Percentiles rank a stretch among this genome's conserved stretches.
Evolutionary conservation across 306 rosid genomes (phyloP).

Genomic region (Rosa chinensis): DNA sequence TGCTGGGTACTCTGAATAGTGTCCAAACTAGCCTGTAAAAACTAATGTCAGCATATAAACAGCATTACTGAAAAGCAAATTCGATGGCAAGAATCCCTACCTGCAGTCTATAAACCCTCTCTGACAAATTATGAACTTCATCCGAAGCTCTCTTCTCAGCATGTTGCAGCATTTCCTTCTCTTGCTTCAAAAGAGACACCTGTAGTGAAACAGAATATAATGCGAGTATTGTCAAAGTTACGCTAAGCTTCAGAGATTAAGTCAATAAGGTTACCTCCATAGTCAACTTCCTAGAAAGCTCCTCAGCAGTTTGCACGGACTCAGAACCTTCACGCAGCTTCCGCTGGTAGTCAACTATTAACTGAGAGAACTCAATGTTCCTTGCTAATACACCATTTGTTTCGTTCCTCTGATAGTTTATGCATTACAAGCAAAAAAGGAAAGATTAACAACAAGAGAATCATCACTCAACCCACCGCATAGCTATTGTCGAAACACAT

Average conservation of each 20-base stretch:
- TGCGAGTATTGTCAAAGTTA: constrained; percentile 13
- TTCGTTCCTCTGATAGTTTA: constrained; percentile 64
- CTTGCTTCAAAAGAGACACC: constrained; percentile 68
- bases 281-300: constrained; percentile 58
- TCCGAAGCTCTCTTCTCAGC: constrained; percentile 92
- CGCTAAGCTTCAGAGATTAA: neutral
- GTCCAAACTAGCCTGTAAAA: constrained; percentile 73
- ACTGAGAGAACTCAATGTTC: constrained; percentile 86
- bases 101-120: constrained; percentile 84
- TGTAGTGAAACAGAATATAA: constrained; percentile 25
- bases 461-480: neutral
- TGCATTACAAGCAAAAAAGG: constrained; percentile 4
- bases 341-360: constrained; percentile 75
- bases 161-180: constrained; percentile 77
- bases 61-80: neutral
- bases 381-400: constrained; percentile 63
- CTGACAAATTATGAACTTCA: constrained; percentile 77
- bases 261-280: constrained; percentile 64
- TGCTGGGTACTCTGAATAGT: constrained; percentile 83
- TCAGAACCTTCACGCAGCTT: constrained; percentile 84
- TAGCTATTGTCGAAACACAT: neutral
- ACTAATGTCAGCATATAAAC: constrained; percentile 34
- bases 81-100: constrained; percentile 34
- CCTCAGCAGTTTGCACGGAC: constrained; percentile 69
- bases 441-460: constrained; percentile 2